Conservation (phyloP, 805 yeast species). For the Kodamaea nitidulidarum region DNA sequence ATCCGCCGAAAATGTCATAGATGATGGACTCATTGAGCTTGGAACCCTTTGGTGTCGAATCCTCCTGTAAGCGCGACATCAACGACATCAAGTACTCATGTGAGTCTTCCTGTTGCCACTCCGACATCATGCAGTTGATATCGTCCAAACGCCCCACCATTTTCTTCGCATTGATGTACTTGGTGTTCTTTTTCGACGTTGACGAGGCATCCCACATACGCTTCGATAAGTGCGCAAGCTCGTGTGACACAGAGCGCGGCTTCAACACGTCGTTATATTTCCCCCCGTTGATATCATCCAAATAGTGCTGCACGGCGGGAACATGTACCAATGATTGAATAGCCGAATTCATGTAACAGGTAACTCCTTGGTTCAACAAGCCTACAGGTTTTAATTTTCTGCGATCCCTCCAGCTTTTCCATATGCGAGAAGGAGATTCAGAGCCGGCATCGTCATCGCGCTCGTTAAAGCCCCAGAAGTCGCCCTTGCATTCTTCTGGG, state of each 20-base stretch:
- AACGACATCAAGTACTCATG: slow-evolving; percentile 96
- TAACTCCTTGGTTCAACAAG: slow-evolving; percentile 84
- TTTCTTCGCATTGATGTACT: slow-evolving; percentile 69
- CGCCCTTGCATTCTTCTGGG: slow-evolving; percentile 6
- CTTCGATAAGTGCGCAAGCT: slow-evolving; percentile 62
- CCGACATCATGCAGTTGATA: slow-evolving; percentile 93
- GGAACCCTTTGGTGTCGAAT: slow-evolving; percentile 84
- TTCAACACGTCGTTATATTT: slow-evolving; percentile 45
- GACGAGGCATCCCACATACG: slow-evolving; percentile 67
- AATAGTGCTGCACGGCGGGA: slow-evolving; percentile 85
- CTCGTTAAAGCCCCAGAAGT: slow-evolving; percentile 53
- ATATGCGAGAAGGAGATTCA: slow-evolving; percentile 51
- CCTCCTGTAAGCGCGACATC: slow-evolving; percentile 84
- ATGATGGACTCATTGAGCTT: slow-evolving; percentile 77
- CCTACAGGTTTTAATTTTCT: slow-evolving; percentile 62
- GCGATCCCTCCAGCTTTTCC: slow-evolving; percentile 68
- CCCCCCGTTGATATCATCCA: slow-evolving; percentile 59
- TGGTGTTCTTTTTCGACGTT: slow-evolving; percentile 17
- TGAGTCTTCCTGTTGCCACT: slow-evolving; percentile 97
- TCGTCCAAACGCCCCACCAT: slow-evolving; percentile 70
- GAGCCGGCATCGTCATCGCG: slow-evolving; percentile 58
- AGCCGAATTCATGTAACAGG: slow-evolving; percentile 95
- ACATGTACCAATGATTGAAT: slow-evolving; percentile 86
- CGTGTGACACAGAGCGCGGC: slow-evolving; percentile 58
- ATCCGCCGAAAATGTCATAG: slow-evolving; percentile 93